Conservation (phyloP, 1,284 basidiomycete genomes). For the Taiwanofungus camphoratus region DNA sequence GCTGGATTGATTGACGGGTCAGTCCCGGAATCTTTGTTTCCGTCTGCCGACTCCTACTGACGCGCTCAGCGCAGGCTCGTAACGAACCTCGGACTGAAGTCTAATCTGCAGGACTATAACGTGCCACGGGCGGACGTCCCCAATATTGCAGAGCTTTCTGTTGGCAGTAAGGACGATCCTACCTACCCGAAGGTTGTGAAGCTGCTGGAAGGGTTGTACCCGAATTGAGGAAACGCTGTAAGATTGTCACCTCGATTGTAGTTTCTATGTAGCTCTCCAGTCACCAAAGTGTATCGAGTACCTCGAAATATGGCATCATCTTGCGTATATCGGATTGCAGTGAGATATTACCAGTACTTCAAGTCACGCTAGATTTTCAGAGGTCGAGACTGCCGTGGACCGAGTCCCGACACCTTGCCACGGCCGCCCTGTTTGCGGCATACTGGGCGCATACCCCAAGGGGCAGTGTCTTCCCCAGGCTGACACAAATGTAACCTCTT, state of each 20-base stretch:
- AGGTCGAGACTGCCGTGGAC: too few species aligned
- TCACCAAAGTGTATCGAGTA: too few species aligned
- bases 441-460: too few species aligned
- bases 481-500: too few species aligned
- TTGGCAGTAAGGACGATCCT: slow-evolving; percentile 37
- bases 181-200: slow-evolving; percentile 34
- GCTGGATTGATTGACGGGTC: slow-evolving; percentile 51
- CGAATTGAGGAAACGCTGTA: slow-evolving; percentile 2
- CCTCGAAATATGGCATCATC: too few species aligned
- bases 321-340: too few species aligned
- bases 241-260: not conserved
- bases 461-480: too few species aligned
- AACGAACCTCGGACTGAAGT: slow-evolving; percentile 48
- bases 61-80: slow-evolving; percentile 41
- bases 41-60: not conserved
- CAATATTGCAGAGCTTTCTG: slow-evolving; percentile 43
- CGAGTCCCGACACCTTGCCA: too few species aligned
- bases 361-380: too few species aligned
- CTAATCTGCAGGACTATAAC: slow-evolving; percentile 50
- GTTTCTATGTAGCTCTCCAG: too few species aligned
- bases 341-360: too few species aligned
- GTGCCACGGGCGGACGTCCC: slow-evolving; percentile 50
- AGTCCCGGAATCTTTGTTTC: slow-evolving; percentile 17
- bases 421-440: too few species aligned
- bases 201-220: slow-evolving; percentile 44